Base-by-base conservation (phyloP, 1,284 basidiomycete genomes). In the Naganishia albida region DNA sequence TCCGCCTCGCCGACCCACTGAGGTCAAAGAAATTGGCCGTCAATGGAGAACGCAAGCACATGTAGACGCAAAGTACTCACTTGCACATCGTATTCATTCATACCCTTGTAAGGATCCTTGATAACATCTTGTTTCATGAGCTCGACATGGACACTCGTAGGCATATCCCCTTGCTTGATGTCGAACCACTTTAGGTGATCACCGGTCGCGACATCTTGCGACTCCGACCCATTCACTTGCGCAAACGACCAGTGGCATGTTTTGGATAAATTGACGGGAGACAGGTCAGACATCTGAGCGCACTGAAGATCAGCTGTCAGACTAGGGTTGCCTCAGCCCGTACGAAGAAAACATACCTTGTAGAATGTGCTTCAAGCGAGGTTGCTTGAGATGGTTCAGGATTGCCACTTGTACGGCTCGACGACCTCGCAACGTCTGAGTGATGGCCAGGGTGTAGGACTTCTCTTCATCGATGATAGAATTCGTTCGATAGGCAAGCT, bases 51-150 rank as follows among this genome's bases (percentile, higher is more conserved):
- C 15, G 44, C 59, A 43, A 60, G 48, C 26, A 49, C 70, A 75
- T 42, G 65, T 23, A 54, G 78, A 49, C 52, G 7, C 28, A 12
- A 42, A 57, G 73, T 7, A 71, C 78, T 74, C 70, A 87, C 92
- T 80, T 94, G 92, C 12, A 91, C 88, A 70, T 90, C 87, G 87
- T 88, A 91, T 76, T 95, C 92, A 67, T 88, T 84, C 64, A 91
- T 79, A 12, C 86, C 87, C 70, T 80, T 75, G 75, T 88, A 89
- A 38, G 91, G 90, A 78, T 95, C 89, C 34, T 88, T 86, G 38
- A 94, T 93, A 71, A 76, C 86, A 69, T 85, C 83, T 40, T 82
- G 74, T 70, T 84, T 85, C 72, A 90, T 77, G 30, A 95, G 83
- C 74, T 94, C 91, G 63, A 89, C 89, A 70, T 94, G 92, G 10